A percentile compares a stretch with the other conserved stretches of the same genome.
These are phyloP conservation scores for Parascedosporium putredinis DNA, from an alignment of 2,329 filamentous ascomycete genomes.

Conservation along the genomic window DNA sequence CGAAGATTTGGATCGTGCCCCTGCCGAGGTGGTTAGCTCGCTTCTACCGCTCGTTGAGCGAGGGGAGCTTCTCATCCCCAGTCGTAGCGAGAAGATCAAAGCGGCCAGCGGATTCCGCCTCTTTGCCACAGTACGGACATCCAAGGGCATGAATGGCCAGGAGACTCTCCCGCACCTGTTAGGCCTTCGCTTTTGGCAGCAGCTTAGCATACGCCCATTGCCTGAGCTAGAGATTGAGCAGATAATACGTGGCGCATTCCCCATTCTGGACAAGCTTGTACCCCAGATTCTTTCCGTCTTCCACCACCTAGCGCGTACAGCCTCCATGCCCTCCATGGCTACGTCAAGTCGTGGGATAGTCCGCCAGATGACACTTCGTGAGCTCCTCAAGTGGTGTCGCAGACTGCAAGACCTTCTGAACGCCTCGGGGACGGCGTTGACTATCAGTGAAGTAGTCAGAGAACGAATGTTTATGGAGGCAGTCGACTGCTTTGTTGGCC, in stretches of 20 bases:
- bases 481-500: conserved; percentile 82
- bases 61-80: conserved; percentile 82
- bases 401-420: conserved; percentile 59
- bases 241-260: conserved; percentile 62
- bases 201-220: conserved; percentile 58
- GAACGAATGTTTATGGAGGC: conserved; percentile 91
- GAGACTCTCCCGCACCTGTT: conserved; percentile 65
- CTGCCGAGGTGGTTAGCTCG: conserved; percentile 88
- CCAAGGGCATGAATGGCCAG: conserved; percentile 54
- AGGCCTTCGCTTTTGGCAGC: conserved; percentile 77
- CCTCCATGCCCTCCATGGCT: conserved; percentile 13
- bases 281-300: conserved; percentile 51
- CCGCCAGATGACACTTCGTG: conserved; percentile 56
- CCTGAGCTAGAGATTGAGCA: conserved; percentile 59
- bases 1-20: conserved; percentile 90
- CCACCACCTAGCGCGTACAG: conserved; percentile 37
- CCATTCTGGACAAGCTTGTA: conserved; percentile 54
- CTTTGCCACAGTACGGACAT: conserved; percentile 80
- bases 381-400: conserved; percentile 85
- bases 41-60: conserved; percentile 86
- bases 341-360: conserved; percentile 36
- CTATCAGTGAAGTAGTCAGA: conserved; percentile 49
- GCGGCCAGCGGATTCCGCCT: conserved; percentile 81
- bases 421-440: conserved; percentile 15
- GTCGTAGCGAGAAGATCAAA: conserved; percentile 72